These are phyloP conservation scores for Colletotrichum sp. DNA, from an alignment of 2,329 filamentous ascomycete genomes.

Conservation along the genomic window DNA sequence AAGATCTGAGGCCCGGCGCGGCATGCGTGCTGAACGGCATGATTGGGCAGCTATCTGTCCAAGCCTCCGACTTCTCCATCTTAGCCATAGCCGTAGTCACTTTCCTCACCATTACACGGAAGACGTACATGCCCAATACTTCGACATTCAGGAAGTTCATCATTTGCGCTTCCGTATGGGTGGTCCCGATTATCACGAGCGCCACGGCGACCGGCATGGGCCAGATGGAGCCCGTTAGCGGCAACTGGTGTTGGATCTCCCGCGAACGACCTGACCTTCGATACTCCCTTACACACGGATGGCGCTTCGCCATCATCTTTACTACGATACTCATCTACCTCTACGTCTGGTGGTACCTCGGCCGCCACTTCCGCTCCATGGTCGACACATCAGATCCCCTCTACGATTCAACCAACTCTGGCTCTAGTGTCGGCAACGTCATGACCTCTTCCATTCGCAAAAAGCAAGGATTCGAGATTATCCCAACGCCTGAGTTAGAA, in stretches of 20 bases:
- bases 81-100: slow-evolving; percentile 49
- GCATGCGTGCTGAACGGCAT: slow-evolving; percentile 48
- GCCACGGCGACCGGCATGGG: slow-evolving; percentile 31
- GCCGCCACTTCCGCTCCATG: slow-evolving; percentile 24
- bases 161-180: slow-evolving; percentile 43
- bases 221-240: slow-evolving; percentile 37
- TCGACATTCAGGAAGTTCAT: slow-evolving; percentile 30
- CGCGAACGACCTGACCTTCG: slow-evolving; percentile 39
- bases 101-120: slow-evolving; percentile 41
- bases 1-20: slow-evolving; percentile 29
- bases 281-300: slow-evolving; percentile 49
- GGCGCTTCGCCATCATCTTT: slow-evolving; percentile 48
- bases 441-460: slow-evolving; percentile 2
- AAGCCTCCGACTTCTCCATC: slow-evolving; percentile 47
- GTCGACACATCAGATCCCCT: slow-evolving; percentile 8
- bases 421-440: neutral
- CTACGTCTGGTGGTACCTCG: slow-evolving; percentile 43
- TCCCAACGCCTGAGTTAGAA: neutral
- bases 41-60: slow-evolving; percentile 49
- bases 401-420: neutral
- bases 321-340: slow-evolving; percentile 44
- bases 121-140: slow-evolving; percentile 34
- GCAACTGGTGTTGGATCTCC: slow-evolving; percentile 55
- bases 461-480: slow-evolving; percentile 8
- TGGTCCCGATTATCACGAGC: slow-evolving; percentile 43